Percentiles rank a stretch among this genome's conserved stretches.
phyloP scores from a whole-genome alignment of 1,139 yeast species.

The Kurtzmaniella quercitrusa region DNA sequence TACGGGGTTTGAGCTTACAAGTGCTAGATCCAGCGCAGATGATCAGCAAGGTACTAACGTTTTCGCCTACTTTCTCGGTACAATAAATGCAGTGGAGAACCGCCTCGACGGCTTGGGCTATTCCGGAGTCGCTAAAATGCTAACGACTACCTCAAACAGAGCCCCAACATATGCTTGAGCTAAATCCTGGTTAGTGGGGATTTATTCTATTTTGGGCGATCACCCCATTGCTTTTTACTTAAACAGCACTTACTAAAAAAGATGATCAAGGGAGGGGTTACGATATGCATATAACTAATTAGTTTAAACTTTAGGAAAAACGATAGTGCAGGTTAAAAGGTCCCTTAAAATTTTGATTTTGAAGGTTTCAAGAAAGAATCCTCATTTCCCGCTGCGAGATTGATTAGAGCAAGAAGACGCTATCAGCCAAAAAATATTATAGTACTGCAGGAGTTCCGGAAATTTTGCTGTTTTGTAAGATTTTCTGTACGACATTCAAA shows the following conservation, averaged over 20 bases:
- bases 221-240: neutral
- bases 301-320: neutral
- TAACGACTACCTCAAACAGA: neutral
- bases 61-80: too few relatives aligned
- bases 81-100: too few relatives aligned
- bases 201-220: neutral
- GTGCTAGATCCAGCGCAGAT: too few relatives aligned
- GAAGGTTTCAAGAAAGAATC: neutral
- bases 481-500: neutral
- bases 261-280: neutral
- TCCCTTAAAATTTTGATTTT: neutral
- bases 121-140: neutral
- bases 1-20: too few relatives aligned
- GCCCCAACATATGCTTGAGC: neutral
- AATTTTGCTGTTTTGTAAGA: neutral
- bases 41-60: too few relatives aligned
- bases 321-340: neutral
- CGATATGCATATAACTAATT: neutral
- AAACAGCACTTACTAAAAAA: too few relatives aligned
- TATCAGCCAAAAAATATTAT: neutral
- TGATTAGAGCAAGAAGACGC: neutral
- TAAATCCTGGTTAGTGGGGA: neutral
- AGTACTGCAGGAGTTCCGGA: neutral
- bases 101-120: too few relatives aligned
- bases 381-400: neutral